Percentiles rank a stretch among this genome's conserved stretches.
Evolutionary conservation across 2,329 filamentous ascomycete species (phyloP).

Genomic region (Alternaria sp.): DNA sequence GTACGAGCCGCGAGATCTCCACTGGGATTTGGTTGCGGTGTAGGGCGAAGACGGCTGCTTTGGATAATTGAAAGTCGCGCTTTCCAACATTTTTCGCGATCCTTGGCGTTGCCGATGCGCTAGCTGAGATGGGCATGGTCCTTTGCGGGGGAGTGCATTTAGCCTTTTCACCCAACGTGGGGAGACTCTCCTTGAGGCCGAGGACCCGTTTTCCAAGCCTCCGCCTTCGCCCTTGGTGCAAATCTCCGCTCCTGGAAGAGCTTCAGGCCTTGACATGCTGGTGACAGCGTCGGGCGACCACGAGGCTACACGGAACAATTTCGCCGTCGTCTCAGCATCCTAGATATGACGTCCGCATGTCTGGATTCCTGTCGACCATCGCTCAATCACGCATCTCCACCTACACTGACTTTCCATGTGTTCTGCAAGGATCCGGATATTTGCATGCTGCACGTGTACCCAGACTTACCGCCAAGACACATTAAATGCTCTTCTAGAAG

Average conservation of each 20-base stretch:
- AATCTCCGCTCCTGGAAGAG: not conserved
- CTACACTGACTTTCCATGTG: not conserved
- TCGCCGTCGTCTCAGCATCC: conserved; percentile 6
- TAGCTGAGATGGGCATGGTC: conserved; percentile 18
- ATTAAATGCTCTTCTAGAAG: conserved; percentile 27
- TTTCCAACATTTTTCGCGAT: conserved; percentile 23
- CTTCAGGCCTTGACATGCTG: not conserved
- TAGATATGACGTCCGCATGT: not conserved
- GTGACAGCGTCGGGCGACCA: not conserved
- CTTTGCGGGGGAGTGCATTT: conserved; percentile 36
- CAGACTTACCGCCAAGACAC: conserved; percentile 19
- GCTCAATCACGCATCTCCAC: conserved; percentile 10
- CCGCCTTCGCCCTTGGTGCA: not conserved
- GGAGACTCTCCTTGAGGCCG: conserved; percentile 34
- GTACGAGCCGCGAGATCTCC: not conserved
- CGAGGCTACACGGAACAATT: conserved; percentile 37
- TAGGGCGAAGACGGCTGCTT: conserved; percentile 14
- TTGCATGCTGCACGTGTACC: conserved; percentile 7
- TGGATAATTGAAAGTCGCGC: conserved; percentile 19
- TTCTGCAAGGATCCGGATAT: conserved; percentile 7
- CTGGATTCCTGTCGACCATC: conserved; percentile 12
- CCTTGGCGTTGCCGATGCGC: conserved; percentile 14
- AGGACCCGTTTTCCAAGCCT: conserved; percentile 39
- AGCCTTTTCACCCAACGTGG: conserved; percentile 34
- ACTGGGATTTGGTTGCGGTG: not conserved